A percentile compares a stretch with the other conserved stretches of the same genome.
phyloP scores from a whole-genome alignment of 148 eudicot genomes.

The Pouteria glomerata region DNA sequence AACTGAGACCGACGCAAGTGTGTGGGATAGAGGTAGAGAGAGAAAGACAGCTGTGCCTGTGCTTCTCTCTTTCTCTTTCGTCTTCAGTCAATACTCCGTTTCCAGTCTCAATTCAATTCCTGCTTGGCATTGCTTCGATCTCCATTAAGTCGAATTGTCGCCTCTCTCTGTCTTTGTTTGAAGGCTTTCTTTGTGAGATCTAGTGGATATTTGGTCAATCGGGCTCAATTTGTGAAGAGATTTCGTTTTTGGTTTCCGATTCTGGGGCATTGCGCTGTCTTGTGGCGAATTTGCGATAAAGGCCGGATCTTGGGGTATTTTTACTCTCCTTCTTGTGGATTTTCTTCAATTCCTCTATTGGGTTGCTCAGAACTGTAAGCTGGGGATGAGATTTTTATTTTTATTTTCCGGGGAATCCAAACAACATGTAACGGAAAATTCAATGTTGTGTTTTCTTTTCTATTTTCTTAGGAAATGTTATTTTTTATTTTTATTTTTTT shows the following conservation, averaged over 20 bases:
- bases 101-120: not conserved
- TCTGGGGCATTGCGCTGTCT: not conserved
- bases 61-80: not conserved
- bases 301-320: constrained; percentile 10
- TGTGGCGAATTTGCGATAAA: not conserved
- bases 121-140: not conserved
- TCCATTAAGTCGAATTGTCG: not conserved
- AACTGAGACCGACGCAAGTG: not conserved
- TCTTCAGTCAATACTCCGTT: not conserved
- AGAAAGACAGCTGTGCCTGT: constrained; percentile 8
- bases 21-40: not conserved
- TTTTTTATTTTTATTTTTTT: not conserved
- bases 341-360: not conserved
- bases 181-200: not conserved
- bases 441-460: not conserved
- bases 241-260: not conserved
- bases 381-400: not conserved
- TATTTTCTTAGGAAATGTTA: not conserved
- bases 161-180: not conserved
- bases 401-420: not conserved
- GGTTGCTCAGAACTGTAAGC: not conserved
- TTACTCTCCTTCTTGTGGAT: not conserved
- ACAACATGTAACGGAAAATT: not conserved
- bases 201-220: not conserved
- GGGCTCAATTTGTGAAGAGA: not conserved